Conservation (phyloP, 768 basidiomycete genomes). For the Tylopilus cervinicoccineus region DNA sequence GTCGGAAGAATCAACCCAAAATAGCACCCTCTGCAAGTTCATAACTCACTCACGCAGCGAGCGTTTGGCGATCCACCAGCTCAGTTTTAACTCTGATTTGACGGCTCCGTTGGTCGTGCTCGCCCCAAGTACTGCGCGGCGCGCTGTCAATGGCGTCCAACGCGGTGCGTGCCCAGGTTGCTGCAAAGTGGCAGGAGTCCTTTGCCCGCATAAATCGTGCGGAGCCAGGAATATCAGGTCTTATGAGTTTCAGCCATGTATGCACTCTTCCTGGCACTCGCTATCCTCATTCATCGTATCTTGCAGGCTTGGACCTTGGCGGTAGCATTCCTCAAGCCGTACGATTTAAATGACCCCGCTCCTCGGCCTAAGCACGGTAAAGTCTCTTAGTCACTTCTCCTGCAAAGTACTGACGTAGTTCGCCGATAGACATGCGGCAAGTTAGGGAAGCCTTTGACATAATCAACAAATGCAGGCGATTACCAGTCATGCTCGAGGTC, state of each 20-base stretch:
- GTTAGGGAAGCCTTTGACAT: conserved; percentile 55
- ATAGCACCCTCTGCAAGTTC: too few species aligned
- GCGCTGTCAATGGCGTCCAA: conserved; percentile 48
- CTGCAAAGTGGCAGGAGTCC: conserved; percentile 67
- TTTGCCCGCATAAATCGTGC: conserved; percentile 60
- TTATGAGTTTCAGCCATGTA: conserved; percentile 63
- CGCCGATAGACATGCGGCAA: conserved; percentile 40
- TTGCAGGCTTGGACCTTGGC: conserved; percentile 60
- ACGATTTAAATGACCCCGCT: conserved; percentile 42
- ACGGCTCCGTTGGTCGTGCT: conserved; percentile 17
- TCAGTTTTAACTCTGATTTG: too few species aligned
- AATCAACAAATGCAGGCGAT: conserved; percentile 53
- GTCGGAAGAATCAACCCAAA: neutral
- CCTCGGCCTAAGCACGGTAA: conserved; percentile 30
- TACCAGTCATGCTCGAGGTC: conserved; percentile 63
- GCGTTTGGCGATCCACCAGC: too few species aligned
- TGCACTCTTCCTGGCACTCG: neutral
- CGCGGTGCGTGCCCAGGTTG: conserved; percentile 61
- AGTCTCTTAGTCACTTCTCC: conserved; percentile 2
- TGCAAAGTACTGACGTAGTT: neutral
- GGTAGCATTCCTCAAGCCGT: conserved; percentile 51
- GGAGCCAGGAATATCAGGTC: conserved; percentile 58
- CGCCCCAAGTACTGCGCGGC: neutral
- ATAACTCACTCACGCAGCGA: too few species aligned
- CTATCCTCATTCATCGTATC: conserved; percentile 1